Evolutionary conservation across 345 rosid genomes (phyloP).

Genomic region (Brassica juncea): DNA sequence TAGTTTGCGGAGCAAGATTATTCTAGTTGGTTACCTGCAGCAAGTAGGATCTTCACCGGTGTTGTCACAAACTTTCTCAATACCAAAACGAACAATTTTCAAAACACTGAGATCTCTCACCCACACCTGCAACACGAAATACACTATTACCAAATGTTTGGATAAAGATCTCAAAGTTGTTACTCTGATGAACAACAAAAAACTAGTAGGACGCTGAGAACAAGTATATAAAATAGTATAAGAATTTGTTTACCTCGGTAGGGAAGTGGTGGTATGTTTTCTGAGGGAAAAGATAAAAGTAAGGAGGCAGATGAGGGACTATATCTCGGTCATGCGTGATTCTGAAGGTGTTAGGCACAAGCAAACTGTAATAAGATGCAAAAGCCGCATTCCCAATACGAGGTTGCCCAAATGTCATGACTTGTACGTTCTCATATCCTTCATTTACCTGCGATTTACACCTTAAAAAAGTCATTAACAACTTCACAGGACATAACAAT

Average conservation of each 20-base stretch:
- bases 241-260: constrained; percentile 64
- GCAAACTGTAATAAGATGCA: constrained; percentile 64
- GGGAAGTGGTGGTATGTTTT: constrained; percentile 98
- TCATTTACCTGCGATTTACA: constrained; percentile 61
- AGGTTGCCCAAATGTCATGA: constrained; percentile 96
- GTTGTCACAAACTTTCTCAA: constrained; percentile 74
- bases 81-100: constrained; percentile 36
- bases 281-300: constrained; percentile 60
- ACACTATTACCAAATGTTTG: constrained; percentile 6
- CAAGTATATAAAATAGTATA: neutral
- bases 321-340: constrained; percentile 81
- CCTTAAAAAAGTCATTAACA: constrained; percentile 19
- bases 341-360: constrained; percentile 76
- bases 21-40: constrained; percentile 53
- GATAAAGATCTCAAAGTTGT: neutral
- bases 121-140: constrained; percentile 36
- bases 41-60: constrained; percentile 83
- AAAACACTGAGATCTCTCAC: constrained; percentile 23
- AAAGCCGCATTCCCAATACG: constrained; percentile 92
- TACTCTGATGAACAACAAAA: constrained; percentile 13
- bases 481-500: constrained; percentile 1
- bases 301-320: constrained; percentile 96
- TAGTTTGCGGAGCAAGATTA: neutral
- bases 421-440: constrained; percentile 60
- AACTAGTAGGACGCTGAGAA: neutral